Evolutionary conservation across 805 yeast genomes (phyloP).

Genomic region (Spathaspora gorwiae): DNA sequence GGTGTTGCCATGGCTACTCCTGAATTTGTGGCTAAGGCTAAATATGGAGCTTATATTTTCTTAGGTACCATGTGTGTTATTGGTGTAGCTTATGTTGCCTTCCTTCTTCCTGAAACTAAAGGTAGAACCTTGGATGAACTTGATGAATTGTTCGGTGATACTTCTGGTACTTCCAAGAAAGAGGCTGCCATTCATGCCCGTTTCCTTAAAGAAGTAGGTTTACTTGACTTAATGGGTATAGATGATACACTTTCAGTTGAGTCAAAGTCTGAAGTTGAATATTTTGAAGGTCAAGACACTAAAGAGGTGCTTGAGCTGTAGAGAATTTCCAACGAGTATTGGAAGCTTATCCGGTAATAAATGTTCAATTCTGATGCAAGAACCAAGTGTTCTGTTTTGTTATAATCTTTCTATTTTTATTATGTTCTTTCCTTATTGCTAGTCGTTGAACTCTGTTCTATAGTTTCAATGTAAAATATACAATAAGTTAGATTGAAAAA

Average conservation of each 20-base stretch:
- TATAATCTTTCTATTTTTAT: too few species aligned
- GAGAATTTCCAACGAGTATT: too few species aligned
- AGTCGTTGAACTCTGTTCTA: too few species aligned
- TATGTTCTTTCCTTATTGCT: too few species aligned
- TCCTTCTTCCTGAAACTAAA: slow-evolving; percentile 73
- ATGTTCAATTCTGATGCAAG: too few species aligned
- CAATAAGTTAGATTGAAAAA: too few species aligned
- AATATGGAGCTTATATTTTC: slow-evolving; percentile 23
- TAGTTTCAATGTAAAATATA: too few species aligned
- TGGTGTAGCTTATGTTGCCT: slow-evolving; percentile 20
- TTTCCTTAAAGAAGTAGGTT: slow-evolving; percentile 6
- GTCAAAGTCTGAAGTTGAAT: slow-evolving; percentile 1
- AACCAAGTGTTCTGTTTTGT: too few species aligned
- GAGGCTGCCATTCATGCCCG: slow-evolving; percentile 4
- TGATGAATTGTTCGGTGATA: slow-evolving; percentile 31
- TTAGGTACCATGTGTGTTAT: slow-evolving; percentile 8
- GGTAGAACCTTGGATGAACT: slow-evolving; percentile 72
- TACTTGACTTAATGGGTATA: slow-evolving; percentile 3
- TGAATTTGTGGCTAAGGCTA: slow-evolving; percentile 19
- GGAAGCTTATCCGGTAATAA: too few species aligned
- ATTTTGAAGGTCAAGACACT: background rate
- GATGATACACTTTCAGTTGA: slow-evolving; percentile 2
- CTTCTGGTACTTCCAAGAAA: slow-evolving; percentile 3
- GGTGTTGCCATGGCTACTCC: slow-evolving; percentile 36
- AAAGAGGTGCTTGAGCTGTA: too few species aligned